phyloP scores from a whole-genome alignment of 192 early-diverging fungal species.

The Geosiphon pyriformis region DNA sequence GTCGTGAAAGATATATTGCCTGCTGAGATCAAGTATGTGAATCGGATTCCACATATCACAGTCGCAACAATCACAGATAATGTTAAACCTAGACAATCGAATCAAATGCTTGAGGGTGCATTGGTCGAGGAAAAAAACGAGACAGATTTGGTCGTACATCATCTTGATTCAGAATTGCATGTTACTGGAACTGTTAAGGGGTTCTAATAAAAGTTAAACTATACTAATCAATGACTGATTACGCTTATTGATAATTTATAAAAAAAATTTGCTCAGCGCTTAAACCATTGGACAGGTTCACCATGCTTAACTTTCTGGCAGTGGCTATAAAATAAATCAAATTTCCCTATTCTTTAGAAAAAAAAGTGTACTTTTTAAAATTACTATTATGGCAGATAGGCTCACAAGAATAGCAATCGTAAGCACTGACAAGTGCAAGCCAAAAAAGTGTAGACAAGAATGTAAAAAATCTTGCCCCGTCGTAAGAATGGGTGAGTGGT shows the following conservation, averaged over 20 bases:
- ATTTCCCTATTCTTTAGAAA: no score
- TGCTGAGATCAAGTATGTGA: not conserved
- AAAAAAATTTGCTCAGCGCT: no score
- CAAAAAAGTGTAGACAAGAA: slow-evolving; percentile 97
- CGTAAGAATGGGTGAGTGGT: slow-evolving; percentile 88
- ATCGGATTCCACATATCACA: slow-evolving; percentile 38
- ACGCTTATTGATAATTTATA: no score
- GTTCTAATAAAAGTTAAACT: not conserved
- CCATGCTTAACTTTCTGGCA: no score
- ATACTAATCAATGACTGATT: no score
- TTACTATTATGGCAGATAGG: slow-evolving; percentile 90
- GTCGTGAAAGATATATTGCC: slow-evolving; percentile 26
- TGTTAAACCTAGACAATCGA: slow-evolving; percentile 35
- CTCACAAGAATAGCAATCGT: slow-evolving; percentile 94
- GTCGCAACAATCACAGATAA: slow-evolving; percentile 34
- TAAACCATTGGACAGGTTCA: no score
- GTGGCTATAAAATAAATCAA: no score
- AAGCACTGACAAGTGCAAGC: slow-evolving; percentile 92
- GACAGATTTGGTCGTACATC: not conserved
- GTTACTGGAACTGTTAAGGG: not conserved
- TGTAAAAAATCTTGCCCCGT: slow-evolving; percentile 97
- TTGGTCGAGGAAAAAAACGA: not conserved
- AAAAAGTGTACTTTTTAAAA: no score
- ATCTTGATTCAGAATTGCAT: not conserved
- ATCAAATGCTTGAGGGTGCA: not conserved